Percentiles rank a stretch among this genome's conserved stretches.
These are phyloP conservation scores for Fonsecaea nubica DNA, from an alignment of 2,329 filamentous ascomycete species.

Conservation along the genomic window DNA sequence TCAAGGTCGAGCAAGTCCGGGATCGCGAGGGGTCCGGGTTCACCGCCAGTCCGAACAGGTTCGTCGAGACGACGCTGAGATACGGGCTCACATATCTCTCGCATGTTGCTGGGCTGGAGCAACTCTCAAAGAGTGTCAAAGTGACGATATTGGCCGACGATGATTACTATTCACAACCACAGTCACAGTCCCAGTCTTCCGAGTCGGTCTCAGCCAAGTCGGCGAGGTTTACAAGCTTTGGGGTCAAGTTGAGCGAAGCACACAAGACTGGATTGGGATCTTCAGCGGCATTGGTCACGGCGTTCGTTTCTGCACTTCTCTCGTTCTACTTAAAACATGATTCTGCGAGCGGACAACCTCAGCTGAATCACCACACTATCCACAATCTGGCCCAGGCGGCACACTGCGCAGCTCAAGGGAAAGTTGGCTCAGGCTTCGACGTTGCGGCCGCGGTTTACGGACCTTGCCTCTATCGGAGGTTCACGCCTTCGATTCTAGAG, in stretches of 20 bases:
- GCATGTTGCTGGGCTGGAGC: slow-evolving; percentile 50
- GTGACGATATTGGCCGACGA: slow-evolving; percentile 93
- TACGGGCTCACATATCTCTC: slow-evolving; percentile 84
- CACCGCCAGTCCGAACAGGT: slow-evolving; percentile 67
- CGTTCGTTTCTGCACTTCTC: slow-evolving; percentile 78
- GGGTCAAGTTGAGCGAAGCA: slow-evolving; percentile 74
- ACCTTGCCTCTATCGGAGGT: slow-evolving; percentile 88
- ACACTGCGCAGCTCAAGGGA: slow-evolving; percentile 95
- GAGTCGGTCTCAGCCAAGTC: slow-evolving; percentile 40
- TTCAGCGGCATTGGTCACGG: slow-evolving; percentile 89
- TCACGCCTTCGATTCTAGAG: slow-evolving; percentile 77
- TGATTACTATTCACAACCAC: slow-evolving; percentile 94
- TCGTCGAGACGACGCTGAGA: slow-evolving; percentile 88
- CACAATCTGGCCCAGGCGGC: slow-evolving; percentile 94
- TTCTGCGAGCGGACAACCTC: neutral
- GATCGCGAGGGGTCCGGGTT: slow-evolving; percentile 28
- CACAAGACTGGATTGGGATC: slow-evolving; percentile 97
- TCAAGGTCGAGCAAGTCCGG: slow-evolving; percentile 69
- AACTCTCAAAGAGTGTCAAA: slow-evolving; percentile 66
- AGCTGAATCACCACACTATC: slow-evolving; percentile 48
- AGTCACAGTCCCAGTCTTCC: slow-evolving; percentile 60
- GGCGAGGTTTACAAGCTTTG: slow-evolving; percentile 73
- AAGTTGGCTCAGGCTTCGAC: slow-evolving; percentile 95
- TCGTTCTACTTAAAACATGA: slow-evolving; percentile 55
- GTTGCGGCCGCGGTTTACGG: slow-evolving; percentile 92